Evolutionary conservation across 2,329 filamentous ascomycete genomes (phyloP).

Genomic region (Chaetomiaceae sp.): DNA sequence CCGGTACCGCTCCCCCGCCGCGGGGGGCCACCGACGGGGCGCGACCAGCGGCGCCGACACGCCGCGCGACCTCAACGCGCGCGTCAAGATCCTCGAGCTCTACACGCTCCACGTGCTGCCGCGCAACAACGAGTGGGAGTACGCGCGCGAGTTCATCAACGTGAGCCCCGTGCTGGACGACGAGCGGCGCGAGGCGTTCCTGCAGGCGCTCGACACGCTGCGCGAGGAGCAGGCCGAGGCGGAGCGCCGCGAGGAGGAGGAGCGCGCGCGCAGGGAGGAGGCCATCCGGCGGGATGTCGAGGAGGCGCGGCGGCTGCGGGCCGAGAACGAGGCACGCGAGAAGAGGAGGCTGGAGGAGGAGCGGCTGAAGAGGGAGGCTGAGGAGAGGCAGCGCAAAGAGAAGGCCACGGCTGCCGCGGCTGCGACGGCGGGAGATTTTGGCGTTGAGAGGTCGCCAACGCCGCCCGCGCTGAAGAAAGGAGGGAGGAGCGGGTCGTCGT

Average conservation of each 20-base stretch:
- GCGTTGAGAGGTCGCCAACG: slow-evolving; percentile 4
- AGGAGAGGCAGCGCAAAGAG: slow-evolving; percentile 46
- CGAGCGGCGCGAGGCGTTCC: slow-evolving; percentile 81
- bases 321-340: slow-evolving; percentile 56
- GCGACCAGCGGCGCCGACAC: slow-evolving; percentile 66
- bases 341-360: slow-evolving; percentile 51
- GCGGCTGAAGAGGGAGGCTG: slow-evolving; percentile 30
- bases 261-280: slow-evolving; percentile 51
- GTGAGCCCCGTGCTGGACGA: slow-evolving; percentile 86
- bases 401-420: slow-evolving; percentile 42
- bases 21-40: slow-evolving; percentile 15
- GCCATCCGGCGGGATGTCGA: slow-evolving; percentile 52
- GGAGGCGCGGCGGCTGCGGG: slow-evolving; percentile 49
- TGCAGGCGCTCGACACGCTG: slow-evolving; percentile 77
- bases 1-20: slow-evolving; percentile 43
- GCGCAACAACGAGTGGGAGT: slow-evolving; percentile 92
- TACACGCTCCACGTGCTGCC: slow-evolving; percentile 95
- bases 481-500: background rate
- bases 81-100: slow-evolving; percentile 88
- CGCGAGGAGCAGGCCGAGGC: slow-evolving; percentile 77
- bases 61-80: slow-evolving; percentile 74
- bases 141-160: slow-evolving; percentile 84
- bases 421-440: slow-evolving; percentile 42
- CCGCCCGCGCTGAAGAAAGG: background rate
- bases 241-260: slow-evolving; percentile 60